A percentile compares a stretch with the other conserved stretches of the same genome.
phyloP scores from a whole-genome alignment of 495 filamentous ascomycete species.

The Penicillium maclennaniae region DNA sequence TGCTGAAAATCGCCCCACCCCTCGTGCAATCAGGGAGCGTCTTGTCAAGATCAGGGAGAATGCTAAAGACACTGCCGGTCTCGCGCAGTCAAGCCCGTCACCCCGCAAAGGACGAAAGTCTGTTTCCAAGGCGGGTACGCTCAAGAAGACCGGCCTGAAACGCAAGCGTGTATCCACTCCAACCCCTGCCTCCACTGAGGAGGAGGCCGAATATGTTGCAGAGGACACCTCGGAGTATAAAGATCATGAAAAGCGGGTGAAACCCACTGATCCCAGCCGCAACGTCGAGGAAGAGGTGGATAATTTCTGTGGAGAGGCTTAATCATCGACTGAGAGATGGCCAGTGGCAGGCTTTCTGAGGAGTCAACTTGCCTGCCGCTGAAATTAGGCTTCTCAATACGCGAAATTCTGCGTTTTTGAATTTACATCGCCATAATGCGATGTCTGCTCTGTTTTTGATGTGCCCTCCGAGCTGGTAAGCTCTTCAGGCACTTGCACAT shows the following conservation, averaged over 20 bases:
- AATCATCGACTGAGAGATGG: not conserved
- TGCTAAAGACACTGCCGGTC: not conserved
- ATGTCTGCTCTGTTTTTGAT: not conserved
- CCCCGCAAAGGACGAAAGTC: not conserved
- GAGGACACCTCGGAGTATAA: not conserved
- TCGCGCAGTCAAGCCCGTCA: not conserved
- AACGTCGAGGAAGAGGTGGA: not conserved
- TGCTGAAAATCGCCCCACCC: conserved; percentile 26
- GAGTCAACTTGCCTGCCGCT: not conserved
- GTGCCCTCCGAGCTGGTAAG: not conserved
- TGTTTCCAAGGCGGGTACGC: not conserved
- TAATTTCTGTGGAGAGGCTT: not conserved
- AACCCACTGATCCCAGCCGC: not conserved
- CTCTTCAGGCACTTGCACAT: not conserved
- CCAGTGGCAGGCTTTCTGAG: not conserved
- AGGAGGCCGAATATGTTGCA: not conserved
- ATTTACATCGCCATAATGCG: not conserved
- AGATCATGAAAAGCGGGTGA: not conserved
- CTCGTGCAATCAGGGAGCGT: conserved; percentile 48
- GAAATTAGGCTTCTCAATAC: not conserved
- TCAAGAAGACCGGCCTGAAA: not conserved
- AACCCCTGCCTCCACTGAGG: not conserved
- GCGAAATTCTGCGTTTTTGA: not conserved
- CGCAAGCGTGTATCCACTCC: not conserved
- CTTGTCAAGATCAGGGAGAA: conserved; percentile 39